Conservation (phyloP, 345 rosid species). For the Eucalyptus sp. region DNA sequence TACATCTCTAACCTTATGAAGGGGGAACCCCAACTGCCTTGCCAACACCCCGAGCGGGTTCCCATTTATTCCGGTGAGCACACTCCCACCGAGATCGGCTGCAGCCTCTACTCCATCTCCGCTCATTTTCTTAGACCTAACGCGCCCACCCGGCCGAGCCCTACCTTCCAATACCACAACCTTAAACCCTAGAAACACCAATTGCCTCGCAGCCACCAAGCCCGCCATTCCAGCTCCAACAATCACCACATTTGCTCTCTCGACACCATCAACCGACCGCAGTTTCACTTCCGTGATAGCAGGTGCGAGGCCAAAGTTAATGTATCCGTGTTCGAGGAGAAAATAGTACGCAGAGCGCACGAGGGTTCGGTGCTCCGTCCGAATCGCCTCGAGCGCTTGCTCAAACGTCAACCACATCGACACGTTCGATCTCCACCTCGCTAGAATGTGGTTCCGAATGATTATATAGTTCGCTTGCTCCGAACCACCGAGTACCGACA, state of each 20-base stretch:
- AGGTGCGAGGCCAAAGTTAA: slow-evolving; percentile 73
- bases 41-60: slow-evolving; percentile 93
- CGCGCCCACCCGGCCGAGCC: slow-evolving; percentile 78
- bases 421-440: slow-evolving; percentile 82
- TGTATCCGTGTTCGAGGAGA: slow-evolving; percentile 73
- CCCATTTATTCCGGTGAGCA: slow-evolving; percentile 92
- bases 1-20: slow-evolving; percentile 91
- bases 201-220: slow-evolving; percentile 77
- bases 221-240: slow-evolving; percentile 90
- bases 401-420: slow-evolving; percentile 70
- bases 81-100: slow-evolving; percentile 89
- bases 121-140: slow-evolving; percentile 66
- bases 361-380: slow-evolving; percentile 49
- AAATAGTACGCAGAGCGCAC: slow-evolving; percentile 71
- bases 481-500: slow-evolving; percentile 50
- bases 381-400: slow-evolving; percentile 65
- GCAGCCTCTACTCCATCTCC: slow-evolving; percentile 77
- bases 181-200: slow-evolving; percentile 80
- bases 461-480: slow-evolving; percentile 75
- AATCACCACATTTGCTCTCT: slow-evolving; percentile 65
- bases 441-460: slow-evolving; percentile 74
- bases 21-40: slow-evolving; percentile 74
- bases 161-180: slow-evolving; percentile 88
- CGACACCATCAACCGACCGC: slow-evolving; percentile 34
- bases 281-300: slow-evolving; percentile 58